Evolutionary conservation across 768 basidiomycete species (phyloP).

Genomic region (Hirschioporus abietinus): DNA sequence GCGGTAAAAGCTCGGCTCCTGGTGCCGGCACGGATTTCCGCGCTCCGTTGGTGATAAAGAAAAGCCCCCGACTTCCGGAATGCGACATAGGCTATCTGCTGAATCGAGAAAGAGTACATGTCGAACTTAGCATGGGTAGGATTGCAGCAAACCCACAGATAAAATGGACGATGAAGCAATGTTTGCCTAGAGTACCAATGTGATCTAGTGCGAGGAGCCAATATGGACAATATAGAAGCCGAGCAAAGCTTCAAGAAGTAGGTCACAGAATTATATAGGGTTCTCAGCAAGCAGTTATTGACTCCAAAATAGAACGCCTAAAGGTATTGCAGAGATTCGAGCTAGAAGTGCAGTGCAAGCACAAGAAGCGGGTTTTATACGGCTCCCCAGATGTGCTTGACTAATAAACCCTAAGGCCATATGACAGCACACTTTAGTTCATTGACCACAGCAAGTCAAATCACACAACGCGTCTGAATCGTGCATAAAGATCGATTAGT

Average conservation of each 20-base stretch:
- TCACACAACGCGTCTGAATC: neutral
- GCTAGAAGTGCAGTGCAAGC: neutral
- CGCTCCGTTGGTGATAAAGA: neutral
- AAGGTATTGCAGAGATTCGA: neutral
- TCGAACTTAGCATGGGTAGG: no score
- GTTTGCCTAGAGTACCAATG: no score
- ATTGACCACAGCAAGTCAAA: neutral
- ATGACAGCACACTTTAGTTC: neutral
- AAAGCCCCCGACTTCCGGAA: neutral
- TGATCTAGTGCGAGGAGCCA: no score
- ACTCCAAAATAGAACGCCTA: neutral
- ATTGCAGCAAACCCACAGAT: no score
- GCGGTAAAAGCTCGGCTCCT: neutral
- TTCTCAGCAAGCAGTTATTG: no score
- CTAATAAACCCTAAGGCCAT: neutral
- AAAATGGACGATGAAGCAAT: no score
- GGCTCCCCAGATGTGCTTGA: neutral
- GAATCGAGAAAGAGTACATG: no score
- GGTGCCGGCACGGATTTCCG: neutral
- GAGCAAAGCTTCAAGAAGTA: no score
- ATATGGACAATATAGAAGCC: no score
- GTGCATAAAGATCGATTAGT: no score
- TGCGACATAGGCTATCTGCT: neutral
- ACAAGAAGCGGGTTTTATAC: neutral
- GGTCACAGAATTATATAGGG: no score